A percentile compares a stretch with the other conserved stretches of the same genome.
These are phyloP conservation scores for Casuarina glauca DNA, from an alignment of 306 rosid species.

Conservation along the genomic window DNA sequence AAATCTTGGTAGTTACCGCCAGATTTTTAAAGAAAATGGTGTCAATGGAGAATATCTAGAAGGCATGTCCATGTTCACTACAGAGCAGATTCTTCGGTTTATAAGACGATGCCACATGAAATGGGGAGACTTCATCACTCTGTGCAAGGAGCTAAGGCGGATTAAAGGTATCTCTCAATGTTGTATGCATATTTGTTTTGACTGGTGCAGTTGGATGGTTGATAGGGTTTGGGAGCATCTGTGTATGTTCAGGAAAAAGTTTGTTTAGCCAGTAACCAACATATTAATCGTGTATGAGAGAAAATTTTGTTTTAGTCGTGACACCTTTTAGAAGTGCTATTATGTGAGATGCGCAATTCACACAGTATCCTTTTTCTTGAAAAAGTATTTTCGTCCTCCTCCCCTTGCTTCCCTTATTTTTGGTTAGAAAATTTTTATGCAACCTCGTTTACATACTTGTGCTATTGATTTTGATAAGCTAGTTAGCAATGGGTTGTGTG, in stretches of 20 bases:
- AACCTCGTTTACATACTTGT: neutral
- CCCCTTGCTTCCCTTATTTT: neutral
- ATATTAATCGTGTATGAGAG: neutral
- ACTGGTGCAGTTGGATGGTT: too few species aligned
- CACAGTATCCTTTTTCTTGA: neutral
- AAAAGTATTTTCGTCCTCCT: neutral
- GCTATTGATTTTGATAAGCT: neutral
- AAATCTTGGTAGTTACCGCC: slow-evolving; percentile 88
- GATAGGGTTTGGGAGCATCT: neutral
- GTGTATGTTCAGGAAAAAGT: neutral
- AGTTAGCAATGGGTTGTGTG: neutral
- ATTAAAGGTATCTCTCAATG: slow-evolving; percentile 68
- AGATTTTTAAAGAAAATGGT: slow-evolving; percentile 88
- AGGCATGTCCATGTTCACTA: slow-evolving; percentile 99
- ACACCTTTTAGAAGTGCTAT: neutral
- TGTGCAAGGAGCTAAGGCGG: slow-evolving; percentile 96
- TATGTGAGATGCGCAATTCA: neutral
- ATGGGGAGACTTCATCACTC: slow-evolving; percentile 98
- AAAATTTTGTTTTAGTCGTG: neutral
- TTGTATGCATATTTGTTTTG: neutral
- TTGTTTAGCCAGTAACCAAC: neutral
- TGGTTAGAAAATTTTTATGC: neutral
- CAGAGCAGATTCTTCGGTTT: slow-evolving; percentile 97
- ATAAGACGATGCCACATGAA: slow-evolving; percentile 98
- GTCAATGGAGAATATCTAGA: slow-evolving; percentile 98